Conservation (phyloP, 176 grass and related monocot genomes). For the Eragrostis curvula region DNA sequence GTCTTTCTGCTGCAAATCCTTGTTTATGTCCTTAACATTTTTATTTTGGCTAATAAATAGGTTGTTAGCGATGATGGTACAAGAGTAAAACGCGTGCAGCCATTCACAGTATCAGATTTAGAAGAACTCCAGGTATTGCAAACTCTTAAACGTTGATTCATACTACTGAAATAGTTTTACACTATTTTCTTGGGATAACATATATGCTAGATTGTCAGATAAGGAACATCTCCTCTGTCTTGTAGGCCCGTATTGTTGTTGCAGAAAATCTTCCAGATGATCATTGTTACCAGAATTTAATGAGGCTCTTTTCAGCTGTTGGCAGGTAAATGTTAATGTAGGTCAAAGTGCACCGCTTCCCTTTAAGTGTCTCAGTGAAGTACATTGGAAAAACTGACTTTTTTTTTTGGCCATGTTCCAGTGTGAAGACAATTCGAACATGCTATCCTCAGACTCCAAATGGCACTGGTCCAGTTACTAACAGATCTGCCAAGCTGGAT, state of each 20-base stretch:
- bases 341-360: constrained; percentile 21
- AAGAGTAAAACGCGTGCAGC: constrained; percentile 74
- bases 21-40: constrained; percentile 9
- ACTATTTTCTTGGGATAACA: constrained; percentile 16
- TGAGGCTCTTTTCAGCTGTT: constrained; percentile 95
- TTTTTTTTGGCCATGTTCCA: constrained; percentile 46
- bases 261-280: constrained; percentile 98
- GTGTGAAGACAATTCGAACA: constrained; percentile 96
- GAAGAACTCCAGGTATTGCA: constrained; percentile 78
- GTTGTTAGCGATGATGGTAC: constrained; percentile 94
- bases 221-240: constrained; percentile 21
- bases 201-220: constrained; percentile 26
- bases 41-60: constrained; percentile 52
- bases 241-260: constrained; percentile 92
- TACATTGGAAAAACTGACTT: constrained; percentile 4
- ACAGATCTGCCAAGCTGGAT: constrained; percentile 93
- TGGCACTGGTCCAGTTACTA: constrained; percentile 79
- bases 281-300: constrained; percentile 98
- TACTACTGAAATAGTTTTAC: constrained; percentile 1
- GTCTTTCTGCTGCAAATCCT: constrained; percentile 11
- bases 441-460: constrained; percentile 93
- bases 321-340: constrained; percentile 71
- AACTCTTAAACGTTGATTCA: constrained; percentile 13
- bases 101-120: constrained; percentile 90
- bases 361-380: neutral